These are phyloP conservation scores for Metarhizium robertsii DNA, from an alignment of 2,329 filamentous ascomycete genomes.

Conservation along the genomic window DNA sequence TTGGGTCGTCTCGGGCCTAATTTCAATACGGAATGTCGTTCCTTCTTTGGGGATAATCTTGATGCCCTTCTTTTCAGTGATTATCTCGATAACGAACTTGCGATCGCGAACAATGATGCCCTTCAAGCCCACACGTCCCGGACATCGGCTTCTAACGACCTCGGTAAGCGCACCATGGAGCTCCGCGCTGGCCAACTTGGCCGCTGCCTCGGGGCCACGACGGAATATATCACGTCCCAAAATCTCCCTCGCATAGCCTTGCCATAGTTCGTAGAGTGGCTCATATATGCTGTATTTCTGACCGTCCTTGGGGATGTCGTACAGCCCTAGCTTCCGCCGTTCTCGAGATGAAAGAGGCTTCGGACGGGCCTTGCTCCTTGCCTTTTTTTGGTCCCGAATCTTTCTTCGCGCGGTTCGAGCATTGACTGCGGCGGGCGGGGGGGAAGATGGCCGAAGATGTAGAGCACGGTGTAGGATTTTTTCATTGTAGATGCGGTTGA, in stretches of 20 bases:
- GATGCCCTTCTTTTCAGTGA: conserved; percentile 60
- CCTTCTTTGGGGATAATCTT: conserved; percentile 86
- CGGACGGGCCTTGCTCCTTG: conserved; percentile 40
- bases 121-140: conserved; percentile 69
- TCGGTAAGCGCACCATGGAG: conserved; percentile 80
- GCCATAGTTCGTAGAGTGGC: conserved; percentile 71
- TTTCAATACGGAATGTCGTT: conserved; percentile 69
- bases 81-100: conserved; percentile 75
- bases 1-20: conserved; percentile 35
- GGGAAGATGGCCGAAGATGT: conserved; percentile 66
- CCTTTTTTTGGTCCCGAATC: conserved; percentile 35
- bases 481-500: conserved; percentile 65
- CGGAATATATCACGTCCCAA: conserved; percentile 52
- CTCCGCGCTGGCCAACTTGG: conserved; percentile 76
- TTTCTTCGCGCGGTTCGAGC: conserved; percentile 48
- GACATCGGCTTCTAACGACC: conserved; percentile 74
- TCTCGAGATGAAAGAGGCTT: conserved; percentile 71
- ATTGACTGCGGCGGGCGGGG: conserved; percentile 43
- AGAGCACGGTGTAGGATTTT: conserved; percentile 78
- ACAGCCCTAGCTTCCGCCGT: conserved; percentile 62
- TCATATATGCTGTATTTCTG: conserved; percentile 62
- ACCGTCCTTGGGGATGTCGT: conserved; percentile 61
- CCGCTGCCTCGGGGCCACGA: conserved; percentile 51
- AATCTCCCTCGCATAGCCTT: conserved; percentile 75
- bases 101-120: conserved; percentile 88